Evolutionary conservation across 2,329 filamentous ascomycete species (phyloP), one percentile per base, ranked within the genome.

Genomic region (Fusarium pseudoanthophilum): DNA sequence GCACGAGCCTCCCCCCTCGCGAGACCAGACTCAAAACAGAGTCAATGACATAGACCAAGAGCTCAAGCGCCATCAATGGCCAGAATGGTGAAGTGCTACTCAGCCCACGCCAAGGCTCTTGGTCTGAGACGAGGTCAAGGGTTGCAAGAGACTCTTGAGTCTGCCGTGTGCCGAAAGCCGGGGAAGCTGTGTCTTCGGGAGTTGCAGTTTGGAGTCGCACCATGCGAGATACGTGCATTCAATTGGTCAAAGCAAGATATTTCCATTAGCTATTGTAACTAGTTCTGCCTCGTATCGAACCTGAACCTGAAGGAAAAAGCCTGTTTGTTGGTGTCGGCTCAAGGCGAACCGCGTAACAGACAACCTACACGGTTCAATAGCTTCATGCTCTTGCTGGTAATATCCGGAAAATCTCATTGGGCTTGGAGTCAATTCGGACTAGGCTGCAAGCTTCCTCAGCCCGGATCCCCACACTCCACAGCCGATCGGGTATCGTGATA

Each of bases 11-110:
- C 7, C 36, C 57, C 45, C 40, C 62, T 42, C 14, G 60, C 28
- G 60, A 34, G 53, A 64, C 72, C 65, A 70, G 39, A 57, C 69
- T 68, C 52, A 55, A 69, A 48, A 42, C 48, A 75, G 65, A 76
- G 69, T 75, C 74, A 73, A 73, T 76, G 69, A 75, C 73, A 74
- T 75, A 68, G 67, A 72, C 73, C 73, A 75, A 75, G 71, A 60
- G 21, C 10, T 60, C 30, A 14, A 9, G 69, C 67, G 39, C 49
- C 73, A 64, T 67, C 64, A 74, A 57, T 75, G 72, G 73, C 28
- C 45, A 65, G 59, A 68, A 51, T 49, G 46, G 34, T 58, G 53
- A 57, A 56, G 53, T 63, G 57, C 62, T 60, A 60, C 53, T 68
- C 67, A 72, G 43, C 57, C 67, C 45, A 37, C 46, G 68, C 72